Conservation (phyloP, 129 eudicot genomes). For the Chrysanthemum lavandulifolium region DNA sequence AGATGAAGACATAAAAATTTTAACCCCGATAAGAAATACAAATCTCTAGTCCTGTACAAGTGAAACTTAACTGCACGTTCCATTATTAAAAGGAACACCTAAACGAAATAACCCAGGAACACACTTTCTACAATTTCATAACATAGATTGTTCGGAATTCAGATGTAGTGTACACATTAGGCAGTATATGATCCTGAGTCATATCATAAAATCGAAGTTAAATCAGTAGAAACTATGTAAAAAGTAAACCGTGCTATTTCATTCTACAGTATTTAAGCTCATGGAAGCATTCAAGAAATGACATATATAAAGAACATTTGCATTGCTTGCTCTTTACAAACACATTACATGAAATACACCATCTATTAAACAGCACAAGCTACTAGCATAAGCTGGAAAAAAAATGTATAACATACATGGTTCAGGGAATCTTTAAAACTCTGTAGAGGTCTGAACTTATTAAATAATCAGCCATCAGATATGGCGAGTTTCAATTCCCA, state of each 20-base stretch:
- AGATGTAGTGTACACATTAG: not conserved
- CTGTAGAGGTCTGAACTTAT: conserved; percentile 20
- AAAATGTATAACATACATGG: conserved; percentile 32
- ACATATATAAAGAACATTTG: not conserved
- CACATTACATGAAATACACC: conserved; percentile 4
- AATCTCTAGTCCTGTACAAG: not conserved
- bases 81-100: not conserved
- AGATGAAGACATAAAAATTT: not conserved
- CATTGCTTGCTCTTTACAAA: conserved; percentile 21
- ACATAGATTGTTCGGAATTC: not conserved
- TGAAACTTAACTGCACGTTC: not conserved
- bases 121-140: not conserved
- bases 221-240: not conserved
- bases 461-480: conserved; percentile 24
- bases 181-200: not conserved
- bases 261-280: not conserved
- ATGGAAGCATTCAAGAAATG: not conserved
- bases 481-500: conserved; percentile 12
- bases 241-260: not conserved
- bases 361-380: conserved; percentile 24
- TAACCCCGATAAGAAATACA: not conserved
- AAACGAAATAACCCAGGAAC: not conserved
- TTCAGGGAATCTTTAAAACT: conserved; percentile 28
- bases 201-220: not conserved
- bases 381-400: conserved; percentile 14